Conservation (phyloP, 2,329 filamentous ascomycete genomes). For the Pestalotiopsis sp. region DNA sequence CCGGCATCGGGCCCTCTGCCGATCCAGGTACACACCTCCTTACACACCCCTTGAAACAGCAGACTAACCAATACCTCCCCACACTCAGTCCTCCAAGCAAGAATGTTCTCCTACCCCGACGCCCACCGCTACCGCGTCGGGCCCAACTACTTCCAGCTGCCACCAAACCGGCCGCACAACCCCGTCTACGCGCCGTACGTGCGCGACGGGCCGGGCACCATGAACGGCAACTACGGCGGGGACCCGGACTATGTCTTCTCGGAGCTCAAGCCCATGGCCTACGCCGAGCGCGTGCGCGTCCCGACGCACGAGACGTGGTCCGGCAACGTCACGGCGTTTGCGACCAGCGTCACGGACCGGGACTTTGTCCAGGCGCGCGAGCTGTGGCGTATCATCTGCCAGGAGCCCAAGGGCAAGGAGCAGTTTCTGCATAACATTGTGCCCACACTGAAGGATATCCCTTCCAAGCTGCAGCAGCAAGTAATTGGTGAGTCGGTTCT, state of each 20-base stretch:
- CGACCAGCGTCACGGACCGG: background rate
- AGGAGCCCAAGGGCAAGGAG: background rate
- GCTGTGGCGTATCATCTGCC: background rate
- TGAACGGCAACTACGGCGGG: conserved; percentile 5
- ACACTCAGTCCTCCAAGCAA: background rate
- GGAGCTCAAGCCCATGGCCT: background rate
- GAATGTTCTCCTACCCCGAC: conserved; percentile 4
- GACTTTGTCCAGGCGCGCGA: conserved; percentile 1
- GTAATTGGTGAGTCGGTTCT: background rate
- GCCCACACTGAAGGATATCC: background rate
- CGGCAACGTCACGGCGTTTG: background rate
- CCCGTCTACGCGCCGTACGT: conserved; percentile 6
- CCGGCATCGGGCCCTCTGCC: background rate
- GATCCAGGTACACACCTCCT: background rate
- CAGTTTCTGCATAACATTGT: background rate
- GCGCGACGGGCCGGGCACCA: background rate
- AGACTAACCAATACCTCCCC: background rate
- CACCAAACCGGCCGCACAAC: background rate
- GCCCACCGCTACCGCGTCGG: conserved; percentile 2
- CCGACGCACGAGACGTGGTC: conserved; percentile 5
- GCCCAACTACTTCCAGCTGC: conserved; percentile 1
- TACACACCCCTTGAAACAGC: too few species aligned
- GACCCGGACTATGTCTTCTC: conserved; percentile 6
- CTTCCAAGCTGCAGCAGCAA: background rate
- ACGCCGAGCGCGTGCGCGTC: background rate